Percentiles rank a stretch among this genome's conserved stretches.
Evolutionary conservation across 2,329 filamentous ascomycete genomes (phyloP).

Genomic region (Zymoseptoria ardabiliae): DNA sequence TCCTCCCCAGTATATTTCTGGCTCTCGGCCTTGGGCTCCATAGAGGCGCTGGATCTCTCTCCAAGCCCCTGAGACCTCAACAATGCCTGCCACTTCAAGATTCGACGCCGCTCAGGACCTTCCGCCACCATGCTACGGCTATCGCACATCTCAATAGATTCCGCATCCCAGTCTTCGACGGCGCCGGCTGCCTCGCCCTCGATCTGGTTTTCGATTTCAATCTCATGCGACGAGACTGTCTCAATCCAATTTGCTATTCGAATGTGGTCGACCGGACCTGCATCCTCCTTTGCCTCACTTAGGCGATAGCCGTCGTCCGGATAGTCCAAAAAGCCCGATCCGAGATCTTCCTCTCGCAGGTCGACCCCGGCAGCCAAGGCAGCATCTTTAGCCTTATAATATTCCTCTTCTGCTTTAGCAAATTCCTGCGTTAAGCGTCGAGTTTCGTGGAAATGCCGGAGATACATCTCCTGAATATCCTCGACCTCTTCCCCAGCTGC

Average conservation of each 20-base stretch:
- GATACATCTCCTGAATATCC: not conserved
- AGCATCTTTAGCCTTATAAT: not conserved
- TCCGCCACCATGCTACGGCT: not conserved
- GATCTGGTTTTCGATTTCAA: not conserved
- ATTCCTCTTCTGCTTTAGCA: not conserved
- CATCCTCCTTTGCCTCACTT: not conserved
- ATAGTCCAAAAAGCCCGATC: constrained; percentile 2
- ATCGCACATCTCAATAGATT: not conserved
- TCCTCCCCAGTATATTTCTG: not conserved
- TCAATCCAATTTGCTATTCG: not conserved
- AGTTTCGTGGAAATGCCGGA: not conserved
- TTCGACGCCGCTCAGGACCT: not conserved
- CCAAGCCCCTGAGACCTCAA: not conserved
- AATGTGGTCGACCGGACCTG: not conserved
- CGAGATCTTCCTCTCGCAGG: not conserved
- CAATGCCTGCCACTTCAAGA: not conserved
- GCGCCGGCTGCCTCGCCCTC: not conserved
- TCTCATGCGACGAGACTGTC: not conserved
- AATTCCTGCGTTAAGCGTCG: not conserved
- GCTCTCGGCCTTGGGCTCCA: not conserved
- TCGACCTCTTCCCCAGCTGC: not conserved
- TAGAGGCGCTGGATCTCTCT: not conserved
- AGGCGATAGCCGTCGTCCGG: not conserved
- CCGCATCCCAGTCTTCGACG: not conserved
- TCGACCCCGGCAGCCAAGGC: not conserved